Evolutionary conservation across 768 basidiomycete genomes (phyloP).

Genomic region (Jaapia argillacea): DNA sequence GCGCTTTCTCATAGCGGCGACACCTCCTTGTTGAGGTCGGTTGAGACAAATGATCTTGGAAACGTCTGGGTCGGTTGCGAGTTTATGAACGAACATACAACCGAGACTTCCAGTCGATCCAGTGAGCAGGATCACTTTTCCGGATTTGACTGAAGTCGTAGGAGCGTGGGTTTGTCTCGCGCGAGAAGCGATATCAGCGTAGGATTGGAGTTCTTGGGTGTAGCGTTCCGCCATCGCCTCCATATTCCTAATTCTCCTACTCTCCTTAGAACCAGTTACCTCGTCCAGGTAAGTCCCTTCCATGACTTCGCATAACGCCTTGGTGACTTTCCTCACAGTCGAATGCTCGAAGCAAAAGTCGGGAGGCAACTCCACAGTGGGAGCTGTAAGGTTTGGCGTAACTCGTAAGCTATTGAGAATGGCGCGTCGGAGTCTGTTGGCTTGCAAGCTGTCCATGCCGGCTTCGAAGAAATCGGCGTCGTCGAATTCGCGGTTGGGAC

Average conservation of each 20-base stretch:
- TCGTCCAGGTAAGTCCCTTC: neutral
- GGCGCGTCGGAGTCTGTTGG: conserved; percentile 21
- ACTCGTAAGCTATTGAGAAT: conserved; percentile 2
- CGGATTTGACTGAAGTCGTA: conserved; percentile 1
- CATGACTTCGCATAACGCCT: conserved; percentile 1
- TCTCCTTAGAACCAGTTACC: neutral
- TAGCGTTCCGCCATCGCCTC: conserved; percentile 3
- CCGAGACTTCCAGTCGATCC: conserved; percentile 30
- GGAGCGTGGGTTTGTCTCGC: conserved; percentile 3
- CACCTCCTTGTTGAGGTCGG: conserved; percentile 11
- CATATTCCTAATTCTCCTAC: conserved; percentile 1
- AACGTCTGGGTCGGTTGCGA: conserved; percentile 18
- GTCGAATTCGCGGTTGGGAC: conserved; percentile 8
- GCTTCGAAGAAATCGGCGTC: conserved; percentile 27
- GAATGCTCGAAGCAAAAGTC: conserved; percentile 5
- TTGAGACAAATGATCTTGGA: conserved; percentile 22
- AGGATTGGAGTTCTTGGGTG: neutral
- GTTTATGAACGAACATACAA: conserved; percentile 20
- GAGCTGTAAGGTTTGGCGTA: neutral
- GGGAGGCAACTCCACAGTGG: conserved; percentile 1
- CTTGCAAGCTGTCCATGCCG: conserved; percentile 32
- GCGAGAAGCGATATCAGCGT: neutral
- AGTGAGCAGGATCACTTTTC: conserved; percentile 22
- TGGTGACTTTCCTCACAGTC: neutral
- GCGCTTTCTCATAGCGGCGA: conserved; percentile 11